Conservation (phyloP, 192 early-diverging fungal species). For the Linnemannia zychae region DNA sequence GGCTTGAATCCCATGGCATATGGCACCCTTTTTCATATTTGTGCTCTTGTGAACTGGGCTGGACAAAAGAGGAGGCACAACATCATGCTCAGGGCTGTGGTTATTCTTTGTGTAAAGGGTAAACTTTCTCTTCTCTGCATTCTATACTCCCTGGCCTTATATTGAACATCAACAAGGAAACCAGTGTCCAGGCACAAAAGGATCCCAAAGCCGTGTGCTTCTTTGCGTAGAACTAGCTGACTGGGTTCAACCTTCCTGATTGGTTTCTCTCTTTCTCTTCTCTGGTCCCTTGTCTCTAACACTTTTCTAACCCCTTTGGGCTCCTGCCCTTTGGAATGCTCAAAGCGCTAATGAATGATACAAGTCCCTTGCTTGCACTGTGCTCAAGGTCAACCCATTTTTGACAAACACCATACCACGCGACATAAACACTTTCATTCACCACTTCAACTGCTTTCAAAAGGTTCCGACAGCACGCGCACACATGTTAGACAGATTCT, state of each 20-base stretch:
- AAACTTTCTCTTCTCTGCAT: background rate
- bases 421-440: background rate
- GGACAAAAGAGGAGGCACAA: constrained; percentile 3
- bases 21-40: background rate
- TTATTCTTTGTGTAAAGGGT: too few species aligned
- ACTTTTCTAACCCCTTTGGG: background rate
- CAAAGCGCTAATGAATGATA: background rate
- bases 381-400: background rate
- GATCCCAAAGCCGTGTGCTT: background rate
- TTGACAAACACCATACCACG: background rate
- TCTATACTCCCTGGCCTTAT: background rate
- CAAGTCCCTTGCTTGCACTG: background rate
- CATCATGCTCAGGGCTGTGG: background rate
- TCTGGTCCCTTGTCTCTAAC: background rate
- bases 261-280: background rate
- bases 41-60: background rate
- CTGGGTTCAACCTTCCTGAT: background rate
- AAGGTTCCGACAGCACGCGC: too few species aligned
- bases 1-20: background rate
- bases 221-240: background rate
- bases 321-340: constrained; percentile 6
- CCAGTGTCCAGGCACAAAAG: background rate
- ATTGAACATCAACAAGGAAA: background rate
- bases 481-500: background rate
- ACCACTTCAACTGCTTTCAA: background rate